Evolutionary conservation across 2,329 filamentous ascomycete genomes (phyloP), one percentile per base, ranked within the genome.

Genomic region (Apiospora sp.): DNA sequence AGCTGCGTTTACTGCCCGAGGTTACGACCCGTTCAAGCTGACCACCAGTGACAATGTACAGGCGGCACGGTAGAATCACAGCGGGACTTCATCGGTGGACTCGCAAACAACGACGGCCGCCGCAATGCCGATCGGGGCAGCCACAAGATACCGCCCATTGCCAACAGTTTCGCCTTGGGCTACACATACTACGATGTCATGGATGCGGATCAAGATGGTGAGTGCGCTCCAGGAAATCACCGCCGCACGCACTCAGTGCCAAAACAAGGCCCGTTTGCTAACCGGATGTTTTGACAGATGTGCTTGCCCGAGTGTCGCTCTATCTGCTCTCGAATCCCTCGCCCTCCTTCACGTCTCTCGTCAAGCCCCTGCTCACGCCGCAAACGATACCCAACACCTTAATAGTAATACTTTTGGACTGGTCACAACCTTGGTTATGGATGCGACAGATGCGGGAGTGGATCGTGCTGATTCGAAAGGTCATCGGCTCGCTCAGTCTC

Each of bases 131-230:
- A 88, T 82, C 87, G 85, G 78, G 87, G 87, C 80, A 87, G 79
- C 78, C 86, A 80, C 77, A 92, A 90, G 81, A 88, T 89, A 74
- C 92, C 94, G 1, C 94, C 94, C 30, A 90, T 98, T 79, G 95
- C 95, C 71, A 98, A 98, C 80, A 93, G 93, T 80, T 98, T 97
- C 83, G 95, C 95, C 14, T 85, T 98, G 73, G 95, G 95, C 70
- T 98, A 98, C 82, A 98, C 95, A 71, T 98, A 98, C 84, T 94
- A 97, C 81, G 94, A 98, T 83, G 94, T 98, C 49, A 87, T 98
- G 49, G 95, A 98, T 82, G 93, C 94, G 72, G 95, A 98, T 81
- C 95, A 97, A 82, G 96, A 98, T 87, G 94, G 94, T 95, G 83
- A 73, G 83, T 95, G 83, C 73, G 83, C 79, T 67, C 14, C 22